Evolutionary conservation across 2,329 filamentous ascomycete species (phyloP).

Genomic region (Diplodia seriata): DNA sequence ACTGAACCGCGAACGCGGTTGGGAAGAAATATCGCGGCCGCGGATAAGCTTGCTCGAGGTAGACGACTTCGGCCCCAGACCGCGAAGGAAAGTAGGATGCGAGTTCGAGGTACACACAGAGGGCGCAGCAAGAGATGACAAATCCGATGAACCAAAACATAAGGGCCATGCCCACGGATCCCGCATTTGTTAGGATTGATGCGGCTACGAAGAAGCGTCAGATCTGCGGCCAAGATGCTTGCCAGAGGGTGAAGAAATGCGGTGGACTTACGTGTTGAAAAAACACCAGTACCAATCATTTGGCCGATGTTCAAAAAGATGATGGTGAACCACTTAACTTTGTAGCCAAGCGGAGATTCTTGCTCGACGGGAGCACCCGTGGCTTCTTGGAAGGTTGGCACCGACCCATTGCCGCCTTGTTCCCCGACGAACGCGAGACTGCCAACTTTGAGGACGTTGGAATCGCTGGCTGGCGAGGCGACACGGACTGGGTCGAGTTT

Average conservation of each 20-base stretch:
- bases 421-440: slow-evolving; percentile 53
- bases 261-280: slow-evolving; percentile 64
- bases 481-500: slow-evolving; percentile 17
- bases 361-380: slow-evolving; percentile 67
- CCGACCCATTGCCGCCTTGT: slow-evolving; percentile 58
- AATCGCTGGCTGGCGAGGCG: slow-evolving; percentile 16
- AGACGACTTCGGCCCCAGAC: slow-evolving; percentile 70
- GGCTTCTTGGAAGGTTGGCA: slow-evolving; percentile 65
- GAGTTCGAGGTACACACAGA: slow-evolving; percentile 68
- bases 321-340: slow-evolving; percentile 63
- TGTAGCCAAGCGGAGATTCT: slow-evolving; percentile 65
- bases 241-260: neutral
- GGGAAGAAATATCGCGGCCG: slow-evolving; percentile 70
- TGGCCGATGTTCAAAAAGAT: slow-evolving; percentile 67
- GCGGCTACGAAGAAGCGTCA: slow-evolving; percentile 2
- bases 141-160: slow-evolving; percentile 71
- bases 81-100: slow-evolving; percentile 71
- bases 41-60: slow-evolving; percentile 72
- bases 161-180: slow-evolving; percentile 67
- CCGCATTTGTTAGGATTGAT: slow-evolving; percentile 63
- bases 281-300: slow-evolving; percentile 71
- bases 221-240: neutral
- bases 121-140: slow-evolving; percentile 62
- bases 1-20: slow-evolving; percentile 51
- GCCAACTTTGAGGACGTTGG: slow-evolving; percentile 43